Evolutionary conservation across 2,329 filamentous ascomycete genomes (phyloP).

Genomic region (Fusarium verticillioides): DNA sequence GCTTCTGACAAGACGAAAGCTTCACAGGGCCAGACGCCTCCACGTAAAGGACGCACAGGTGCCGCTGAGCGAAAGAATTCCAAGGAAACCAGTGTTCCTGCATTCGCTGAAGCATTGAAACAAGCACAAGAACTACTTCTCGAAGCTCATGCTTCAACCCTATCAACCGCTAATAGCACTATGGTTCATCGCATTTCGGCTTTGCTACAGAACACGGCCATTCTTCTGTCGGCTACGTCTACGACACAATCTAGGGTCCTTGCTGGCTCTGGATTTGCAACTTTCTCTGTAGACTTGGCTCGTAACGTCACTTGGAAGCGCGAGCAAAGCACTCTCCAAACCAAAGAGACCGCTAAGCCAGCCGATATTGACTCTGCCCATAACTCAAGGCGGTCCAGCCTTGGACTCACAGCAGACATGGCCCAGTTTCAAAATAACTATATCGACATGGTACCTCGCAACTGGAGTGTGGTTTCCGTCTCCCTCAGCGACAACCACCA

Average conservation of each 20-base stretch:
- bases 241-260: constrained; percentile 58
- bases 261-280: constrained; percentile 67
- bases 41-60: constrained; percentile 44
- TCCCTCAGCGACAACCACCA: constrained; percentile 83
- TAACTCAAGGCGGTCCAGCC: constrained; percentile 53
- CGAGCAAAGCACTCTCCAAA: constrained; percentile 69
- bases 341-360: constrained; percentile 22
- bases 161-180: constrained; percentile 65
- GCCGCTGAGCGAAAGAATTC: constrained; percentile 42
- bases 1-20: constrained; percentile 54
- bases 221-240: constrained; percentile 72
- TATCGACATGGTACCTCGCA: constrained; percentile 82
- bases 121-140: constrained; percentile 74
- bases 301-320: constrained; percentile 75
- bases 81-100: constrained; percentile 47
- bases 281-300: constrained; percentile 74
- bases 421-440: constrained; percentile 80
- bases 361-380: not conserved
- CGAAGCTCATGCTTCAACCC: constrained; percentile 69
- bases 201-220: constrained; percentile 71
- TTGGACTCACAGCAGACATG: constrained; percentile 63
- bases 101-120: constrained; percentile 69
- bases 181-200: constrained; percentile 72
- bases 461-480: constrained; percentile 89
- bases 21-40: constrained; percentile 52